A percentile compares a stretch with the other conserved stretches of the same genome.
Evolutionary conservation across 129 eudicot genomes (phyloP).

Genomic region (Flaveria trinervia): DNA sequence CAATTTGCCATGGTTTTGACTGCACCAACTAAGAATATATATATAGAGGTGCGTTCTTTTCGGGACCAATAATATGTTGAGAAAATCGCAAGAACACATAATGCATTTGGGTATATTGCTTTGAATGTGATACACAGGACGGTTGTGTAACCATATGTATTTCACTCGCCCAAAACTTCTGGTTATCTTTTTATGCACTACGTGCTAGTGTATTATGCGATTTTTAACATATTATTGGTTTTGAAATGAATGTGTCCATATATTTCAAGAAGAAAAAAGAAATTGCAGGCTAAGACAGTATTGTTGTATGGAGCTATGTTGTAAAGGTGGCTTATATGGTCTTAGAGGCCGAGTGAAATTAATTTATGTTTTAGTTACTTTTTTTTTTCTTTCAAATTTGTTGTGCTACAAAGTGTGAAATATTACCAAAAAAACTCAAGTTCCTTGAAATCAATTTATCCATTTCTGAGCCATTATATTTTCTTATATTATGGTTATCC

Average conservation of each 20-base stretch:
- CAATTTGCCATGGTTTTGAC: constrained; percentile 79
- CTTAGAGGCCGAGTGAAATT: constrained; percentile 33
- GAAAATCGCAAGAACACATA: too few relatives aligned
- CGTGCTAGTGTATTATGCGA: too few relatives aligned
- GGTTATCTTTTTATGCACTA: too few relatives aligned
- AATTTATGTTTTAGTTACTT: constrained; percentile 26
- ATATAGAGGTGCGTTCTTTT: too few relatives aligned
- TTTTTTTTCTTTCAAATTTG: constrained; percentile 11
- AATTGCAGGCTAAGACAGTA: not conserved
- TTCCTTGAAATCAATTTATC: constrained; percentile 19
- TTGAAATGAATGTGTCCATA: too few relatives aligned
- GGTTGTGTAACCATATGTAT: too few relatives aligned
- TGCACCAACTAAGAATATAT: constrained; percentile 57
- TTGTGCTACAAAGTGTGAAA: constrained; percentile 34
- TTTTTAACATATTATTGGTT: too few relatives aligned
- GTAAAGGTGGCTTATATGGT: constrained; percentile 35
- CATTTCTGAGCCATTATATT: not conserved
- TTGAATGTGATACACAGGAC: too few relatives aligned
- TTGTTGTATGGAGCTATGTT: constrained; percentile 19
- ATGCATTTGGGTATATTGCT: too few relatives aligned
- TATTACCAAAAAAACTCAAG: constrained; percentile 15
- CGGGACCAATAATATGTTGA: too few relatives aligned
- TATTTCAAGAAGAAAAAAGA: not conserved
- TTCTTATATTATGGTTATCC: not conserved
- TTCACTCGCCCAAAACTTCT: too few relatives aligned